Conservation (phyloP, 108 stramenopile species). For the Pseudonitzschia delicatissima region DNA sequence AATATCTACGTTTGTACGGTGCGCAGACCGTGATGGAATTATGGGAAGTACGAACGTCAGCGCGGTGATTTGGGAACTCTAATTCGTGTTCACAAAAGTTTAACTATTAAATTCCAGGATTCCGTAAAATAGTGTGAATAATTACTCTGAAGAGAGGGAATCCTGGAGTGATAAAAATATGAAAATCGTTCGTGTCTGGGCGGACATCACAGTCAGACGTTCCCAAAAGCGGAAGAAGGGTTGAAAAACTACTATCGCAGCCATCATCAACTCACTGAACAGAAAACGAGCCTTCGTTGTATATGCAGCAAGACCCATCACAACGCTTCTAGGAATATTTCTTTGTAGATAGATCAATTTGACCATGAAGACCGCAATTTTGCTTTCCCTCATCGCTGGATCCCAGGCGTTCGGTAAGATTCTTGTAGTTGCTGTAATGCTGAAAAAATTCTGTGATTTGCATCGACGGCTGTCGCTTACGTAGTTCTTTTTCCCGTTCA, state of each 20-base stretch:
- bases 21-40: background rate
- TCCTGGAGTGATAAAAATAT: background rate
- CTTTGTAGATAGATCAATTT: too few species aligned
- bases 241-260: too few species aligned
- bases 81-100: background rate
- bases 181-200: background rate
- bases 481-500: constrained; percentile 3
- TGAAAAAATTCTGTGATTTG: background rate
- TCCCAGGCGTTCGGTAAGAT: constrained; percentile 73
- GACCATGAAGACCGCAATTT: constrained; percentile 60
- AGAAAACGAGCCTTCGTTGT: too few species aligned
- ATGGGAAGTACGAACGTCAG: constrained; percentile 3
- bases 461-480: background rate
- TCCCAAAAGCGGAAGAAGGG: background rate
- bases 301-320: background rate
- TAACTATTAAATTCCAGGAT: background rate
- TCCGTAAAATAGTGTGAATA: background rate
- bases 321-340: too few species aligned
- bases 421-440: background rate
- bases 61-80: background rate
- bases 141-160: background rate
- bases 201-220: background rate
- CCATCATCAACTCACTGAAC: too few species aligned
- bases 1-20: background rate
- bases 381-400: constrained; percentile 54